phyloP scores from a whole-genome alignment of 2,329 filamentous ascomycete genomes.

The Fusarium coffeatum region DNA sequence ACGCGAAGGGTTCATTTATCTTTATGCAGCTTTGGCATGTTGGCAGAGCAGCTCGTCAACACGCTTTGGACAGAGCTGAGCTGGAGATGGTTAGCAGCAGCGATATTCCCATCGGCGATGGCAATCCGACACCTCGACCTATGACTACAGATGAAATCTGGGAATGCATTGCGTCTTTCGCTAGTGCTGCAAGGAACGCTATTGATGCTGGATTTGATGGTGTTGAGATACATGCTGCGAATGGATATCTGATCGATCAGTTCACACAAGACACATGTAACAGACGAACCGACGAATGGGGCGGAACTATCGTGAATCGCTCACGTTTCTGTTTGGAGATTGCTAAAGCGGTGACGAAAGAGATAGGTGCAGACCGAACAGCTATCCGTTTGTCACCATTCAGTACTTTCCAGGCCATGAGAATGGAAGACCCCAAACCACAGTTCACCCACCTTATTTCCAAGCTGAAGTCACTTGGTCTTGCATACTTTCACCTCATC shows the following conservation, averaged over 20 bases:
- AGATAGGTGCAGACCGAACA: constrained; percentile 62
- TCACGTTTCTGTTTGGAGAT: constrained; percentile 59
- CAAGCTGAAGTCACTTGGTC: constrained; percentile 62
- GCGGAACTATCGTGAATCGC: constrained; percentile 64
- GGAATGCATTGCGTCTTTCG: constrained; percentile 8
- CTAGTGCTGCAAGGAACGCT: constrained; percentile 8
- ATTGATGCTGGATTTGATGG: constrained; percentile 16
- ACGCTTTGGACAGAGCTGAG: neutral
- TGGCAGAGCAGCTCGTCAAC: constrained; percentile 12
- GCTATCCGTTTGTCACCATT: constrained; percentile 70
- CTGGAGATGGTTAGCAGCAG: constrained; percentile 26
- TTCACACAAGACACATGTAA: constrained; percentile 50
- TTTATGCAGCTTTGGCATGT: constrained; percentile 31
- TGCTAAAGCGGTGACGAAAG: constrained; percentile 53
- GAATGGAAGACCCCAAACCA: constrained; percentile 67
- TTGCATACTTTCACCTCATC: constrained; percentile 72
- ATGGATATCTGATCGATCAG: constrained; percentile 23
- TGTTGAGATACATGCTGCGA: constrained; percentile 25
- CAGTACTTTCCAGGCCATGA: constrained; percentile 70
- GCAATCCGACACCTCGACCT: neutral
- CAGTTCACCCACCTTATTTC: constrained; percentile 70
- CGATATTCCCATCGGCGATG: neutral
- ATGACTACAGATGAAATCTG: constrained; percentile 10
- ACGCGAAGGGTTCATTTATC: constrained; percentile 12
- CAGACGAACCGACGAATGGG: constrained; percentile 64